phyloP scores from a whole-genome alignment of 768 basidiomycete genomes.

The Tricholoma hemisulphureum region DNA sequence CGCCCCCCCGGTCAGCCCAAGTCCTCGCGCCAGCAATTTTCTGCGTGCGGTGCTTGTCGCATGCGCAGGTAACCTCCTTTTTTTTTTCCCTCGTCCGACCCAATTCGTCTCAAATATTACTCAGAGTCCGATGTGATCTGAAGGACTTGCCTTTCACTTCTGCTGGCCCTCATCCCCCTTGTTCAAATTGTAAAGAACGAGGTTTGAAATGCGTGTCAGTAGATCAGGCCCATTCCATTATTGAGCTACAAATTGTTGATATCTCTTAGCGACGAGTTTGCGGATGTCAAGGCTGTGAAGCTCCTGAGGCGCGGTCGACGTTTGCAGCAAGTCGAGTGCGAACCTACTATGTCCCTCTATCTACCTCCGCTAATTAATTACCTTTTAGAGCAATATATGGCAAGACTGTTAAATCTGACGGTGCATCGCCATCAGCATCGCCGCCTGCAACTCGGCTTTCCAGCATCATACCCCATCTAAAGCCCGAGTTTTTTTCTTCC shows the following conservation, averaged over 20 bases:
- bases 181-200: constrained; percentile 89
- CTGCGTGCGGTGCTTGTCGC: constrained; percentile 92
- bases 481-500: constrained; percentile 77
- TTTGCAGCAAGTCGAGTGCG: constrained; percentile 82
- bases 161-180: constrained; percentile 51
- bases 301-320: constrained; percentile 75
- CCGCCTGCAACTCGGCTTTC: constrained; percentile 41
- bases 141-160: constrained; percentile 69
- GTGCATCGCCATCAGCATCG: constrained; percentile 29
- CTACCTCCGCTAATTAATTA: constrained; percentile 10
- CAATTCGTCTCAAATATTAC: constrained; percentile 5
- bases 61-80: constrained; percentile 64
- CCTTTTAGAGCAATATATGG: constrained; percentile 70
- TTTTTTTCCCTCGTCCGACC: constrained; percentile 9
- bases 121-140: constrained; percentile 88
- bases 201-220: constrained; percentile 92
- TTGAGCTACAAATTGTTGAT: constrained; percentile 4
- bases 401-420: constrained; percentile 52
- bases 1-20: constrained; percentile 63
- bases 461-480: constrained; percentile 67
- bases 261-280: constrained; percentile 77
- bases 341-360: constrained; percentile 14
- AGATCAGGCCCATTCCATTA: not conserved
- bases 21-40: constrained; percentile 80
- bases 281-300: constrained; percentile 88